Percentiles rank a stretch among this genome's conserved stretches.
Conservation (phyloP, 2,329 filamentous ascomycete genomes). For the Fusarium keratoplasticum region DNA sequence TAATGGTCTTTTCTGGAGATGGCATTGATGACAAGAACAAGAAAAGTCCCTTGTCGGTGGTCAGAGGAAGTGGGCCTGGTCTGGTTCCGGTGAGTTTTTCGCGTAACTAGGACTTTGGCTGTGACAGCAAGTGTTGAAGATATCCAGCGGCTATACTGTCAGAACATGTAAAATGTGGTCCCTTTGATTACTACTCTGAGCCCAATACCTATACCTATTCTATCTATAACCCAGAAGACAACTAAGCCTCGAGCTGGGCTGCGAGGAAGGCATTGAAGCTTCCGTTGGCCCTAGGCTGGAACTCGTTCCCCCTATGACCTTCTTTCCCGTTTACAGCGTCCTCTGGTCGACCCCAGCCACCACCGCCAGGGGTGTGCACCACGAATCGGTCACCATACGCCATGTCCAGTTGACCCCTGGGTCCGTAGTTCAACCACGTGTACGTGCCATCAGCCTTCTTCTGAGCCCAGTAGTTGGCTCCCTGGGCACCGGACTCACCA, state of each 20-base stretch:
- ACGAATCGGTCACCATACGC: conserved; percentile 14
- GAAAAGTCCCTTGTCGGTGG: not conserved
- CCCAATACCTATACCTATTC: not conserved
- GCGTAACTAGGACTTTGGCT: too few relatives aligned
- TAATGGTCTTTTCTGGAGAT: too few relatives aligned
- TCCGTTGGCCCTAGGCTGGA: not conserved
- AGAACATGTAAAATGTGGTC: too few relatives aligned
- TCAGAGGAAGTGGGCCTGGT: too few relatives aligned
- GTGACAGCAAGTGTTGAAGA: too few relatives aligned
- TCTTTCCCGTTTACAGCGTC: not conserved
- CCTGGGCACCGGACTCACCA: conserved; percentile 43
- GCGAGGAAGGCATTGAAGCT: not conserved
- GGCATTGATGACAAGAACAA: not conserved
- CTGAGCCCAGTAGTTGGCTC: conserved; percentile 44
- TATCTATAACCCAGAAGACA: not conserved
- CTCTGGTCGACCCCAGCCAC: conserved; percentile 5
- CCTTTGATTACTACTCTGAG: too few relatives aligned
- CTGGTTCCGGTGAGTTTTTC: too few relatives aligned
- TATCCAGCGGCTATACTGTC: too few relatives aligned
- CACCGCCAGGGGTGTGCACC: conserved; percentile 16
- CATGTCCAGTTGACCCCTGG: conserved; percentile 17
- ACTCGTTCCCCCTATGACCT: not conserved
- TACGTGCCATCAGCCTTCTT: conserved; percentile 5
- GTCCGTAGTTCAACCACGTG: conserved; percentile 12
- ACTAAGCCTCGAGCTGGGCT: not conserved